Evolutionary conservation across 225 moss, liverwort and hornwort genomes (phyloP).

Genomic region (Ulota crispa): DNA sequence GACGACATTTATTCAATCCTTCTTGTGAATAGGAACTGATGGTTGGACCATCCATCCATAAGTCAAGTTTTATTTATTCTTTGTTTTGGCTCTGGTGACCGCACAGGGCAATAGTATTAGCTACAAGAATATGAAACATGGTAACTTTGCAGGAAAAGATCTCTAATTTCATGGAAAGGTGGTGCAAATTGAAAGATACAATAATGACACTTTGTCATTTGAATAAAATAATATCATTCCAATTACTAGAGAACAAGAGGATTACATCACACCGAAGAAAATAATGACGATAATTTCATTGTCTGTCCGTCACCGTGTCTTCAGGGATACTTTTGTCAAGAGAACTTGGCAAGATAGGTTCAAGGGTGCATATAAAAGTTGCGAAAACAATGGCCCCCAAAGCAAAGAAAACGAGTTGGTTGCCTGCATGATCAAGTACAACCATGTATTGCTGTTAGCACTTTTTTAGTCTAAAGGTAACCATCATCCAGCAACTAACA

Average conservation of each 20-base stretch:
- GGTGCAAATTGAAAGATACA: neutral
- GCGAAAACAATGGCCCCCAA: slow-evolving; percentile 15
- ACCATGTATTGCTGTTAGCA: neutral
- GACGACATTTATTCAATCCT: neutral
- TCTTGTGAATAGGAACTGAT: neutral
- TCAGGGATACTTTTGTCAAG: slow-evolving; percentile 21
- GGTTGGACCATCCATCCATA: neutral
- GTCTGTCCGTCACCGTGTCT: neutral
- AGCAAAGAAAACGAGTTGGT: slow-evolving; percentile 55
- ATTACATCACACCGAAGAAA: neutral
- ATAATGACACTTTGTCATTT: neutral
- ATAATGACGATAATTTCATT: neutral
- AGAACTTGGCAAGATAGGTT: slow-evolving; percentile 50
- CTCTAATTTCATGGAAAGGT: neutral
- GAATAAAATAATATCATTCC: neutral
- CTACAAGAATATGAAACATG: neutral
- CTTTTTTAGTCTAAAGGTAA: neutral
- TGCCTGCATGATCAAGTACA: slow-evolving; percentile 45
- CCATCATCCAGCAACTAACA: neutral
- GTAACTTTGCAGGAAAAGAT: neutral
- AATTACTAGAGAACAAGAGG: neutral
- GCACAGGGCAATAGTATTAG: neutral
- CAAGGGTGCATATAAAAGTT: slow-evolving; percentile 28
- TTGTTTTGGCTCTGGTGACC: neutral
- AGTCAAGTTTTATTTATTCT: too few species aligned